Evolutionary conservation across 1,139 yeast genomes (phyloP), one percentile per base, ranked within the genome.

Genomic region (Arxiozyma telluris): DNA sequence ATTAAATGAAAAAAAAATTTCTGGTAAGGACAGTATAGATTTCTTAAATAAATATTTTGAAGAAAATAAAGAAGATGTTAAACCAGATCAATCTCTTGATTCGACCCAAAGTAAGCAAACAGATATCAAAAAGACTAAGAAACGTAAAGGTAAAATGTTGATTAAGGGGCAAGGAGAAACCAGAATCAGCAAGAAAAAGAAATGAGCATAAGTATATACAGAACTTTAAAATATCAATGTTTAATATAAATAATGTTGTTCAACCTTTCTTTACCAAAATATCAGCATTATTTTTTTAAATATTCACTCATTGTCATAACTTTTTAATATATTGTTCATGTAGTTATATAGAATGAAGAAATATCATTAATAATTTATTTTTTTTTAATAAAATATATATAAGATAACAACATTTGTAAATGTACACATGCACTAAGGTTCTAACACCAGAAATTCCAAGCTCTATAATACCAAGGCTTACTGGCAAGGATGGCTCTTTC

Each of bases 391-490:
- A 17, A 15, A 15, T 4, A 23, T 25, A 25, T 44, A 15, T 18
- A 12, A n/a, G 38, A 18, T 44, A 27, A n/a, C 34, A n/a, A 20
- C 1, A 20, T 25, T 44, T 44, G 7, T 27, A 48, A 5, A 48
- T 9, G 20, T 11, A 23, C 20, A 23, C 21, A 49, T n/a, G 30
- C 25, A 25, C 4, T 23, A 9, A 9, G 46, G 1, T 6, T 27
- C 61, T 53, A 70, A 73, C 87, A 83, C 85, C 86, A 82, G 73
- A 76, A 76, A 50, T 70, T 69, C 70, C 76, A 83, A 21, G 67
- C 50, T 74, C 86, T 81, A 71, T 71, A 75, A 67, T 72, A 80
- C 58, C 73, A 70, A 48, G 87, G 87, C 62, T 74, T 81, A 51
- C 79, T 60, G 43, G 80, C 80, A 58, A 81, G 59, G 58, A 65